Percentiles rank a stretch among this genome's conserved stretches.
Evolutionary conservation across 495 filamentous ascomycete genomes (phyloP).

Genomic region (Penicillium dipodomyicola): DNA sequence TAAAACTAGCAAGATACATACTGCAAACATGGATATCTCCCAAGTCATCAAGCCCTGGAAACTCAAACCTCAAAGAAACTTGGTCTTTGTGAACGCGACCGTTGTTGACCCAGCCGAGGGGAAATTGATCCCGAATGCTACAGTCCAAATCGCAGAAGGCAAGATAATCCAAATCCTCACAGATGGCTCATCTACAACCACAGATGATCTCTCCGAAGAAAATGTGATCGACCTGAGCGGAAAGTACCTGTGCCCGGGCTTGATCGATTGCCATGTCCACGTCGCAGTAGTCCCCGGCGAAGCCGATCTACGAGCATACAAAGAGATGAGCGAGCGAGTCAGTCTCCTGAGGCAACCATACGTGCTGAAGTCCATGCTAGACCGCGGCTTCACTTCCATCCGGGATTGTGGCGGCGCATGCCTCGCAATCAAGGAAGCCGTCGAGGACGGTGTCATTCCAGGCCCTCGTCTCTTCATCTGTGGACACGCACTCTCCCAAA

Average conservation of each 20-base stretch:
- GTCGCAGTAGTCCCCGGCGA: conserved; percentile 47
- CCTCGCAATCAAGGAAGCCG: conserved; percentile 47
- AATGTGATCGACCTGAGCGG: conserved; percentile 39
- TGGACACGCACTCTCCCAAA: conserved; percentile 46
- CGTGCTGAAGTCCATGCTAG: conserved; percentile 40
- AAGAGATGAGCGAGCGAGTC: conserved; percentile 21
- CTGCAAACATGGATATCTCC: conserved; percentile 17
- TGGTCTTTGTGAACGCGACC: conserved; percentile 31
- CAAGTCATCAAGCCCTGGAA: conserved; percentile 36
- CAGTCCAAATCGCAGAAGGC: conserved; percentile 26
- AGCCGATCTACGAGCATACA: conserved; percentile 22
- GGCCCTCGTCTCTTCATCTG: conserved; percentile 49
- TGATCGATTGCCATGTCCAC: conserved; percentile 62
- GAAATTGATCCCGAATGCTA: conserved; percentile 22
- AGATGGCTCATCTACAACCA: not conserved
- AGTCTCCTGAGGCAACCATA: conserved; percentile 20
- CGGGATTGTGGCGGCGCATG: conserved; percentile 52
- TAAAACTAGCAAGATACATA: not conserved
- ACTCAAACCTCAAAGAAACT: conserved; percentile 18
- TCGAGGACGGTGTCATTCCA: conserved; percentile 44
- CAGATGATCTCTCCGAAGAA: conserved; percentile 2
- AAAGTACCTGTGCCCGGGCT: conserved; percentile 51
- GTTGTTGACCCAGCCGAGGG: conserved; percentile 34
- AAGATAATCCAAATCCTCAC: conserved; percentile 22
- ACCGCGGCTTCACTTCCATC: conserved; percentile 53